Percentiles rank a stretch among this genome's conserved stretches.
Evolutionary conservation across 495 filamentous ascomycete species (phyloP).

Genomic region (Aspergillus sparsus): DNA sequence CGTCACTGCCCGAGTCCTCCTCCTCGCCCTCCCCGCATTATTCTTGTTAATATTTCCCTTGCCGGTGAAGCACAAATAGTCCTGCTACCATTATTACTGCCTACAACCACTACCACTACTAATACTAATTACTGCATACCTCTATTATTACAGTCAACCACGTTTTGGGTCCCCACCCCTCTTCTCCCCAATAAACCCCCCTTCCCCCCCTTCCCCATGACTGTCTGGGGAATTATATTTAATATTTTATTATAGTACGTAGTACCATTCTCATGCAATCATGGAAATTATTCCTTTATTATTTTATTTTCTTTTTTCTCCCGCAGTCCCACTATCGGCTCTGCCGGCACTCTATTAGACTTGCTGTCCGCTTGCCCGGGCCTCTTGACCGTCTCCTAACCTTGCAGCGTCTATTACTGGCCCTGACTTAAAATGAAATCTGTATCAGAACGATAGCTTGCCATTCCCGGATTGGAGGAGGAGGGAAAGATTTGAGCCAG

Average conservation of each 20-base stretch:
- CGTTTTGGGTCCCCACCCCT: too few species aligned
- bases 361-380: slow-evolving; percentile 13
- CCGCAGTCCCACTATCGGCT: slow-evolving; percentile 1
- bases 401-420: slow-evolving; percentile 2
- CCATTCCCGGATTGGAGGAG: slow-evolving; percentile 2
- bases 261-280: not conserved
- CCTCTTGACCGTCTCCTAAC: slow-evolving; percentile 16
- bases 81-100: too few species aligned
- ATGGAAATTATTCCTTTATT: not conserved
- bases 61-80: not conserved
- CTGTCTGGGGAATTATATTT: too few species aligned
- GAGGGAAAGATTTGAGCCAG: slow-evolving; percentile 11
- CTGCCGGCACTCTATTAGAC: slow-evolving; percentile 17
- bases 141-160: not conserved
- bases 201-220: too few species aligned
- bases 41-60: not conserved
- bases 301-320: not conserved
- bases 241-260: too few species aligned
- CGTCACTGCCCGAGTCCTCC: slow-evolving; percentile 12
- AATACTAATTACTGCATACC: too few species aligned
- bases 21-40: not conserved
- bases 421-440: slow-evolving; percentile 12
- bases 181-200: too few species aligned
- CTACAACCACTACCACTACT: too few species aligned
- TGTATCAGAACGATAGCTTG: slow-evolving; percentile 13